A percentile compares a stretch with the other conserved stretches of the same genome.
phyloP scores from a whole-genome alignment of 495 filamentous ascomycete genomes.

The Penicillium atrosanguineum region DNA sequence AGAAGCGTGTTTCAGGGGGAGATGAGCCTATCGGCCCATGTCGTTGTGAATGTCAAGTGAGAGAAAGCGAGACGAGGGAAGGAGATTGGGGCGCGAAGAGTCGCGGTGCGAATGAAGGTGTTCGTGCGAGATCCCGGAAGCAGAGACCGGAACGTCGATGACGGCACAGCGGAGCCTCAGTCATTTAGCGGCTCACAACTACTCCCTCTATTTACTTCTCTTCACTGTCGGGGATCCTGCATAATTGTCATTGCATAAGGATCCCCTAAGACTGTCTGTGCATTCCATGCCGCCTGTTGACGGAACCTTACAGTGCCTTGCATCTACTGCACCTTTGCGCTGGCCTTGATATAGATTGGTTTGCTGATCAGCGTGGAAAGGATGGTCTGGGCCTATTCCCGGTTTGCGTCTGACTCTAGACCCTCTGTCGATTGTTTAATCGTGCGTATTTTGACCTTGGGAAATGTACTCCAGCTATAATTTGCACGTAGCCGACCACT shows the following conservation, averaged over 20 bases:
- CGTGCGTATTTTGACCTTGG: neutral
- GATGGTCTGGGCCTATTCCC: neutral
- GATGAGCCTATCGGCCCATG: neutral
- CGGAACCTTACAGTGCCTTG: slow-evolving; percentile 2
- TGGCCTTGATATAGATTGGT: neutral
- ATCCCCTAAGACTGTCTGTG: slow-evolving; percentile 1
- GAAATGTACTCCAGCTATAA: too few relatives aligned
- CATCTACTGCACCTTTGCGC: neutral
- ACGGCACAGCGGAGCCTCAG: slow-evolving; percentile 20
- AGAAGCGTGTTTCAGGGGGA: neutral
- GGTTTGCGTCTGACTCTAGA: neutral
- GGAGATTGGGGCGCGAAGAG: slow-evolving; percentile 1
- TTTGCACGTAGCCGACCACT: too few relatives aligned
- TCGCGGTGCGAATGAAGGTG: slow-evolving; percentile 9
- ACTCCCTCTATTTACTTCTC: neutral
- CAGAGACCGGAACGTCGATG: slow-evolving; percentile 22
- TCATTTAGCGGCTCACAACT: slow-evolving; percentile 1
- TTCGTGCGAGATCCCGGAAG: slow-evolving; percentile 16
- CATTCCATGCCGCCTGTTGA: slow-evolving; percentile 8
- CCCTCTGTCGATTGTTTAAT: neutral
- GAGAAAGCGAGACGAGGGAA: neutral
- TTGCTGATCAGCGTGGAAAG: neutral
- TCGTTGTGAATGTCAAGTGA: neutral
- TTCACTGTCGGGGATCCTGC: slow-evolving; percentile 1
- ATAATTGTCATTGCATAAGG: neutral